phyloP scores from a whole-genome alignment of 495 filamentous ascomycete genomes.

The Friedmanniomyces simplex region DNA sequence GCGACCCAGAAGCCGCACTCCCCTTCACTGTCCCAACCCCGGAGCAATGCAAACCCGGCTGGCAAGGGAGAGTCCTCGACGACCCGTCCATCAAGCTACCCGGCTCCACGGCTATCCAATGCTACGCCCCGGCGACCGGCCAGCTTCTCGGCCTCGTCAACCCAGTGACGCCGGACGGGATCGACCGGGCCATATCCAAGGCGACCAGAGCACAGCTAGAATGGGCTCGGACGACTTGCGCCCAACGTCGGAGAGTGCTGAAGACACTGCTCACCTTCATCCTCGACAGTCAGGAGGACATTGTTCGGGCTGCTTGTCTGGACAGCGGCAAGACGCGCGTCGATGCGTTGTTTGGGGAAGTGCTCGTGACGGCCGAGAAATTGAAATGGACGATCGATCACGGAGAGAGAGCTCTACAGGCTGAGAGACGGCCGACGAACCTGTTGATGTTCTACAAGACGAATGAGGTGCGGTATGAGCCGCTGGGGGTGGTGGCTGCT shows the following conservation, averaged over 20 bases:
- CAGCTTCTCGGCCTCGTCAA: constrained; percentile 69
- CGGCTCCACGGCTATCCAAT: constrained; percentile 56
- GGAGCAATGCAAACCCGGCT: constrained; percentile 42
- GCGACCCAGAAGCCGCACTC: constrained; percentile 39
- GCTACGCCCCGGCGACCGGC: constrained; percentile 87
- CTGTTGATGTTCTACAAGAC: constrained; percentile 92
- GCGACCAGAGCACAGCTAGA: constrained; percentile 63
- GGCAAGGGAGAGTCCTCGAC: constrained; percentile 53
- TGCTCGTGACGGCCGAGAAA: constrained; percentile 87
- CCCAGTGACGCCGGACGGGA: constrained; percentile 64
- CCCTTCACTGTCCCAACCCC: constrained; percentile 50
- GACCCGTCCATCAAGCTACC: constrained; percentile 40
- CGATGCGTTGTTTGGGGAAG: constrained; percentile 87
- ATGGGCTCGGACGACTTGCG: constrained; percentile 75
- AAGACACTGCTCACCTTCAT: constrained; percentile 65
- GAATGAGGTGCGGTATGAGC: constrained; percentile 84
- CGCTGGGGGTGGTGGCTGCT: constrained; percentile 83
- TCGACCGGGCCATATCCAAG: constrained; percentile 67
- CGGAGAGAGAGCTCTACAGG: constrained; percentile 70
- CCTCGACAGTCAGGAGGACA: constrained; percentile 80
- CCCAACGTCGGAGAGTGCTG: constrained; percentile 67
- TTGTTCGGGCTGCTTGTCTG: constrained; percentile 75
- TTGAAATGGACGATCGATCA: constrained; percentile 88
- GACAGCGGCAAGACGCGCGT: constrained; percentile 97
- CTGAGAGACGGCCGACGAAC: constrained; percentile 66